phyloP scores from a whole-genome alignment of 352 stramenopile genomes.

The Globisporangium spiculum region DNA sequence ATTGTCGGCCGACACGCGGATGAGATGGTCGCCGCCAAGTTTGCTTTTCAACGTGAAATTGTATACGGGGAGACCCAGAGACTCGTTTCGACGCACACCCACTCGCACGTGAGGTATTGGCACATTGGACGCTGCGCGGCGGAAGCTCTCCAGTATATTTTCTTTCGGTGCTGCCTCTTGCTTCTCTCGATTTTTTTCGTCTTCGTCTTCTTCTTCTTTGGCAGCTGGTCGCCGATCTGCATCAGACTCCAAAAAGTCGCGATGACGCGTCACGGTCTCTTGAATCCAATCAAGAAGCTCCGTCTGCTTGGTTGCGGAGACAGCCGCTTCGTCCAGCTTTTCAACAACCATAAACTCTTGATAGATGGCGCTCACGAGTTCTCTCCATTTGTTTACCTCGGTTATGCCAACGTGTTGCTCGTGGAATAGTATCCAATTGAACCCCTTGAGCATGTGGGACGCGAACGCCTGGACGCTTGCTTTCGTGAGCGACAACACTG shows the following conservation, averaged over 20 bases:
- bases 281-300: constrained; percentile 16
- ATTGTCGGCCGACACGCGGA: constrained; percentile 13
- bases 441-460: constrained; percentile 42
- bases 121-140: background rate
- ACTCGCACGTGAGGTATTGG: constrained; percentile 16
- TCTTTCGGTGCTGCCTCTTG: background rate
- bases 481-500: constrained; percentile 15
- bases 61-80: constrained; percentile 15
- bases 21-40: constrained; percentile 13
- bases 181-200: background rate
- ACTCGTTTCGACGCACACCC: constrained; percentile 11
- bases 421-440: constrained; percentile 41
- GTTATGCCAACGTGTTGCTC: background rate
- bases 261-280: constrained; percentile 10
- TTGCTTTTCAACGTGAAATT: constrained; percentile 12
- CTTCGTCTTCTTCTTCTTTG: background rate
- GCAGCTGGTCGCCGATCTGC: background rate
- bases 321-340: background rate
- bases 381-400: background rate
- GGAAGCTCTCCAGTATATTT: background rate
- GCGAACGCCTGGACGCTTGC: constrained; percentile 40
- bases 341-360: constrained; percentile 10
- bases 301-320: background rate
- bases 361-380: constrained; percentile 10
- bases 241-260: background rate